Evolutionary conservation across 371 early-diverging fungal species (phyloP).

Genomic region (Circinella minor): DNA sequence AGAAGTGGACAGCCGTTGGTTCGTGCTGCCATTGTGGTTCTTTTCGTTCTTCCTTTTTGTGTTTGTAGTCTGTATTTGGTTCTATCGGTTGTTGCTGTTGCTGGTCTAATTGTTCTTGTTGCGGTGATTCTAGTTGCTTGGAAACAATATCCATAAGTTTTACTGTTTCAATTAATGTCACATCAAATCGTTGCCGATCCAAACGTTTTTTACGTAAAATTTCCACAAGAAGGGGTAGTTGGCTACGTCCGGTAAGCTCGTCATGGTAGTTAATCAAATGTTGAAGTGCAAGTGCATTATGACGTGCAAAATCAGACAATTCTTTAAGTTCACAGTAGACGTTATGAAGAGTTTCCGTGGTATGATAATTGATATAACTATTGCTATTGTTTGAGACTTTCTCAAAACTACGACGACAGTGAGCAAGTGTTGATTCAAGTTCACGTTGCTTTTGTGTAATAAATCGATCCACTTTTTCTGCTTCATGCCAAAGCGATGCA

Average conservation of each 20-base stretch:
- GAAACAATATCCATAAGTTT: conserved; percentile 2
- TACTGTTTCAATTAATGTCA: background rate
- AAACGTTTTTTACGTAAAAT: conserved; percentile 6
- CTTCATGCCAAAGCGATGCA: conserved; percentile 70
- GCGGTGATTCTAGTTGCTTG: background rate
- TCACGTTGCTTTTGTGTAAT: conserved; percentile 78
- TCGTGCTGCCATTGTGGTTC: conserved; percentile 34
- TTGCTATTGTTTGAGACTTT: conserved; percentile 26
- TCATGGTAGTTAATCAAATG: conserved; percentile 93
- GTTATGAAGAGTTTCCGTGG: conserved; percentile 24
- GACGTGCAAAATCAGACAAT: conserved; percentile 82
- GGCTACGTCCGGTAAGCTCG: conserved; percentile 58
- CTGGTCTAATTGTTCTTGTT: conserved; percentile 32
- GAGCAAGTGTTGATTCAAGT: conserved; percentile 69
- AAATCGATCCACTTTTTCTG: conserved; percentile 88
- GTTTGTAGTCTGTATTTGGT: no score
- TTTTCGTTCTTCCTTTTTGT: no score
- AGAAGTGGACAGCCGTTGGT: conserved; percentile 88
- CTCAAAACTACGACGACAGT: conserved; percentile 68
- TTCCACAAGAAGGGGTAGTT: conserved; percentile 60
- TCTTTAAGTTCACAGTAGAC: conserved; percentile 72
- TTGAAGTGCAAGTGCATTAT: conserved; percentile 89
- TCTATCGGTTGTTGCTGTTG: conserved; percentile 39
- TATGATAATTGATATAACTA: conserved; percentile 22
- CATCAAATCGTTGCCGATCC: conserved; percentile 36